phyloP scores from a whole-genome alignment of 1,139 yeast species.

The Protomyces pachydermus region DNA sequence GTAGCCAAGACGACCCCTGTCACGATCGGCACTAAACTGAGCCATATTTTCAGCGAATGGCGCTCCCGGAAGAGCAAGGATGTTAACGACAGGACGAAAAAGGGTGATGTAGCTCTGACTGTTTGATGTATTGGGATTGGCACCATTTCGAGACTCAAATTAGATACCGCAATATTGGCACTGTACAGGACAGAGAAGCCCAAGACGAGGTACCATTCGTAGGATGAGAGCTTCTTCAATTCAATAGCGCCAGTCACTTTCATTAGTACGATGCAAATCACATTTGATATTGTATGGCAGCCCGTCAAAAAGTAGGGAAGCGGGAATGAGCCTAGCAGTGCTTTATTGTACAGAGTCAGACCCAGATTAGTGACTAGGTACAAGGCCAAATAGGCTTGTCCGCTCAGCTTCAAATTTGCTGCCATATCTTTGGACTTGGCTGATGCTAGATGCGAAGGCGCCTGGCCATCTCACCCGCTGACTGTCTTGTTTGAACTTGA shows the following conservation, averaged over 20 bases:
- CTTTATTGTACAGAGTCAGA: constrained; percentile 36
- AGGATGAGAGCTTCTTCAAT: constrained; percentile 16
- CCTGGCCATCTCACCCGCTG: too few species aligned
- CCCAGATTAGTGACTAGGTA: constrained; percentile 32
- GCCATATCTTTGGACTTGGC: too few species aligned
- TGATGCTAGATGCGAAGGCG: too few species aligned
- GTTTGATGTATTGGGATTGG: constrained; percentile 37
- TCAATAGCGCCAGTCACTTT: neutral
- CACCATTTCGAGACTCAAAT: constrained; percentile 33
- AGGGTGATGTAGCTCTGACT: constrained; percentile 36
- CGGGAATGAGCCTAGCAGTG: constrained; percentile 36
- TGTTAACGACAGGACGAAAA: constrained; percentile 35
- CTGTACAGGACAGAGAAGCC: constrained; percentile 36
- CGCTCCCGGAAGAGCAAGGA: constrained; percentile 33
- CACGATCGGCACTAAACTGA: constrained; percentile 33
- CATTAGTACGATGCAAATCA: constrained; percentile 20
- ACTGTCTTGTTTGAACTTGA: too few species aligned
- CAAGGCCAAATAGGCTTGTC: neutral
- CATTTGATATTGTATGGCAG: constrained; percentile 35
- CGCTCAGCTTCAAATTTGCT: neutral
- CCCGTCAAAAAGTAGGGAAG: constrained; percentile 36
- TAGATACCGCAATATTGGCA: constrained; percentile 36
- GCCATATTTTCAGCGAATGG: constrained; percentile 34
- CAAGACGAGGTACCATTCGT: constrained; percentile 34
- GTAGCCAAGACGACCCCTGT: constrained; percentile 35